Base-by-base conservation (phyloP, 139 green algal species). In the Chlorella sorokiniana region DNA sequence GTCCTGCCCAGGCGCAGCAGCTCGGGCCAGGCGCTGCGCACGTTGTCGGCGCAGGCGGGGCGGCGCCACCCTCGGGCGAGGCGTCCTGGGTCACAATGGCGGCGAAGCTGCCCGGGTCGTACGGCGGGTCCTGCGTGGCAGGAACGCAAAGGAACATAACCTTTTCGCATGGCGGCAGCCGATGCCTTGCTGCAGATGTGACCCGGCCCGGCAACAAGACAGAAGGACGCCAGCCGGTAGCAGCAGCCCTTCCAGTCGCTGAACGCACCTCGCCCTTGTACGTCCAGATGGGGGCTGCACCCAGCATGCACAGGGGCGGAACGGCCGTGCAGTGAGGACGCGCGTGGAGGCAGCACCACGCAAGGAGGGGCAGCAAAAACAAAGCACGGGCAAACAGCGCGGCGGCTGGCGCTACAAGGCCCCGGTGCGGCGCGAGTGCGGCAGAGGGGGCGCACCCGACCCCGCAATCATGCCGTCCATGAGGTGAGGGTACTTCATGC, bases 281-380 rank as follows among this genome's bases (percentile, higher is more conserved):
- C 42, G 89, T 91, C 93, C 94, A 97, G 65, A 99, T 98, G 42
- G 96, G 96, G 0, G 96, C 96, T 79, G 73, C 73, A 40, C 1
- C 48, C n/a, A n/a, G 41, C 23, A 41, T 20, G 40, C 27, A 37
- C 31, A 69, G 33, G 31, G 7, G 9, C 8, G 1, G 11, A 69
- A 35, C 18, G 61, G 52, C 10, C 6, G 11, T 22, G 25, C 27
- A 29, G 27, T 20, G 52, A 4, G 8, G 6, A 20, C 3, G 52
- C 25, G 52, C 22, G 52, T 23, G 27, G 2, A 10, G 27, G 52
- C 22, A 65, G 59, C 59, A 65, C 27, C 11, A 37, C 18, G 35
- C 14, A 63, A 63, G 54, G 18, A 3, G 27, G 9, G 48, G 48
- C 11, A n/a, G 48, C 48, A 59, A 59, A 16, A 16, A 59, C 14